Evolutionary conservation across 441 rosid species (phyloP), one percentile per base, ranked within the genome.

Genomic region (Lepidium campestre): DNA sequence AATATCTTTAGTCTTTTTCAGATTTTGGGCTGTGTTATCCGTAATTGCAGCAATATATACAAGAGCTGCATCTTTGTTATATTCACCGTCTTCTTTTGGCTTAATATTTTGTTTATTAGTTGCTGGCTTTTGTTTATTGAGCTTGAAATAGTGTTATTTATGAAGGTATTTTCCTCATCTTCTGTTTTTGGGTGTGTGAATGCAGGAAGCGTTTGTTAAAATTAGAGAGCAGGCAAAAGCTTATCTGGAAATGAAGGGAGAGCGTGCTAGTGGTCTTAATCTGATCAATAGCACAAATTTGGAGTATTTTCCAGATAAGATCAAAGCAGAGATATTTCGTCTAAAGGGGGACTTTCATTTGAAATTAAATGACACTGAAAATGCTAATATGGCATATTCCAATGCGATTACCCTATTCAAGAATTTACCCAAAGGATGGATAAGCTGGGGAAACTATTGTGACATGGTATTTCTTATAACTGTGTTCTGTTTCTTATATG

Each of bases 151-250:
- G 12, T 18, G 60, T 25, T 58, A 47, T 62, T 54, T 39, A 39
- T 62, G 22, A 46, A 14, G 13, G 10, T 61, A 14, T 36, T 50
- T 53, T 45, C 63, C 41, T 72, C 15, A 41, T 75, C 65, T 37
- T 71, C 34, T 72, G 71, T 56, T 69, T 77, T 39, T 67, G 68
- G 68, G 52, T 60, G 50, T 65, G 35, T 48, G 70, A 57, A 62
- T 78, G 71, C 86, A 95, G 99, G 99, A 96, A 80, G 97, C 98
- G 65, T 90, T 96, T 84, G 96, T 89, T 71, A 96, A 95, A 81
- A 95, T 95, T 77, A 86, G 89, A 77, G 99, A 95, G 82, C 99
- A 95, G 82, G 98, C 98, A 64, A 92, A 92, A 78, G 93, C 99
- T 71, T 87, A 85, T 81, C 81, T 92, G 62, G 97, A 92, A 78